These are phyloP conservation scores for Bremia lactucae DNA, from an alignment of 352 stramenopile genomes.

Conservation along the genomic window DNA sequence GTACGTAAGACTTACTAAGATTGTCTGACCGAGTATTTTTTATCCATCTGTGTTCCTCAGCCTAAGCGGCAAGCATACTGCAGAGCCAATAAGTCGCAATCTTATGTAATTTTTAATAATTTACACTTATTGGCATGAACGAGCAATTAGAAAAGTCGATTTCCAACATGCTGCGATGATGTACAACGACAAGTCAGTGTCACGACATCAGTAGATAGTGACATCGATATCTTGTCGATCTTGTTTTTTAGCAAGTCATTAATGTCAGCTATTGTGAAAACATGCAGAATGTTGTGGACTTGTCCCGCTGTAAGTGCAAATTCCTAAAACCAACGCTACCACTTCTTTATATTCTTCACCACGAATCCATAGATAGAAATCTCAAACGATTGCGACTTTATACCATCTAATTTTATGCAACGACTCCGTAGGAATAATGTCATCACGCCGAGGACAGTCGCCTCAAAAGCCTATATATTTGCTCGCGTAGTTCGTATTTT, in stretches of 20 bases:
- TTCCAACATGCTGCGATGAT: conserved; percentile 29
- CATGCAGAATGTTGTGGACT: conserved; percentile 48
- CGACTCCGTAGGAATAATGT: conserved; percentile 18
- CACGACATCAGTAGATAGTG: conserved; percentile 33
- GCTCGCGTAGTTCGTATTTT: background rate
- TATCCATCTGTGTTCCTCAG: no score
- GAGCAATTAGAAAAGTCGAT: conserved; percentile 52
- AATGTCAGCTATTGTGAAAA: conserved; percentile 49
- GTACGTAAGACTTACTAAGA: no score
- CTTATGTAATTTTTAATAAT: conserved; percentile 53
- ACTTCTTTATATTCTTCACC: no score
- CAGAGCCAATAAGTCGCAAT: no score
- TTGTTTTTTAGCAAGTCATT: conserved; percentile 74
- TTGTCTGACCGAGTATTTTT: no score
- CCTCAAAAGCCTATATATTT: background rate
- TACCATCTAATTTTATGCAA: conserved; percentile 43
- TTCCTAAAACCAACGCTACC: no score
- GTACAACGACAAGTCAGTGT: conserved; percentile 67
- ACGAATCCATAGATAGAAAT: no score
- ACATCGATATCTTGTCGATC: conserved; percentile 43
- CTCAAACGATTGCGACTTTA: conserved; percentile 51
- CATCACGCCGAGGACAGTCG: conserved; percentile 8
- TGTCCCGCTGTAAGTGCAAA: conserved; percentile 39
- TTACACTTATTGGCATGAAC: conserved; percentile 65
- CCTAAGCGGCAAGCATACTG: no score